Base-by-base conservation (phyloP, 192 early-diverging fungal species). In the Backusella luteola region DNA sequence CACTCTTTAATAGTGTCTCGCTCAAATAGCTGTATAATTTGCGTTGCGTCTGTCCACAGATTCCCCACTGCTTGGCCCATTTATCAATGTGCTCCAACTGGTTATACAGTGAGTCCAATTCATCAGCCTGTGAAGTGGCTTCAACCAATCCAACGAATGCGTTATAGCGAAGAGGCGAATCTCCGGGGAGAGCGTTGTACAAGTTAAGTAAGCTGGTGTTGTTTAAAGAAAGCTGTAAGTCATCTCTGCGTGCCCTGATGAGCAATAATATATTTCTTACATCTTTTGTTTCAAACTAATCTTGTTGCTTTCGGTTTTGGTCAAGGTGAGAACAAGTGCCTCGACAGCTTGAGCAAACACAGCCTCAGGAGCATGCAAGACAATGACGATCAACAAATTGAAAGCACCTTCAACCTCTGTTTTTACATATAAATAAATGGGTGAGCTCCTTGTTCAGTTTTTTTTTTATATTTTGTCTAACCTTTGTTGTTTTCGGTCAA, bases 101-200 rank as follows among this genome's bases (percentile, higher is more conserved):
- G 53, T 91, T 86, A 21, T 91, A 82, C 29, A 96, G 73, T 46
- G 88, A 81, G 59, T 92, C 91, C 46, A 94, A 79, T 69, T 93
- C 92, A 74, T 90, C 90, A 42, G 84, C 84, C 67, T 91, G 84
- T 38, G 87, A 84, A 19, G 94, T 95, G 77, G 94, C 87, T 44
- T 87, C 87, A 32, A 96, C 85, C 76, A 98, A 92, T 73, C 90
- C 85, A 53, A 84, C 69, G 79, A 95, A 97, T 73, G 93, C 91
- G 26, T 88, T 76, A 77, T 85, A 90, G 38, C 90, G 91, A 70
- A 86, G 86, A 69, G 86, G 71, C 21, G 80, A 87, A 66, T 79
- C 81, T 46, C 79, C 79, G 46, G 88, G 88, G 36, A 93, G 84
- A 71, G 91, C 86, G 84, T 96, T 97, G 89, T 94, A 98, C 69